phyloP scores from a whole-genome alignment of 2,329 filamentous ascomycete genomes.

The Calonectria hawksworthii region DNA sequence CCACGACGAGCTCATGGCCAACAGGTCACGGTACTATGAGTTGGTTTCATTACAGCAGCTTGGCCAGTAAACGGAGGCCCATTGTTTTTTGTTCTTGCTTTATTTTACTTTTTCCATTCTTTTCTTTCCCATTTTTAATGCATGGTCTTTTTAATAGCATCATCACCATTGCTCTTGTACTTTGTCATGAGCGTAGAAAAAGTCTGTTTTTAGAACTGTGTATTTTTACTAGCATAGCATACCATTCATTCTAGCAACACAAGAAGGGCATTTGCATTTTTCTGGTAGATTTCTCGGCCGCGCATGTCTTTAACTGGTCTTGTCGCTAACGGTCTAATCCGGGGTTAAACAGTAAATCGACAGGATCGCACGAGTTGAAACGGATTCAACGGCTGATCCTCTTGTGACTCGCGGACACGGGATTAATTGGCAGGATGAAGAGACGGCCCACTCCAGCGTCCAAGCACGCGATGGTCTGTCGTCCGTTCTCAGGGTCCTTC shows the following conservation, averaged over 20 bases:
- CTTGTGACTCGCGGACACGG: not conserved
- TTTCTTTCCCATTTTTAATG: not conserved
- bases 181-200: not conserved
- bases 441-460: not conserved
- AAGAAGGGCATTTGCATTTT: not conserved
- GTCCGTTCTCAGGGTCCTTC: not conserved
- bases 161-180: not conserved
- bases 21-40: conserved; percentile 3
- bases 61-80: not conserved
- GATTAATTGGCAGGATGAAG: not conserved
- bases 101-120: not conserved
- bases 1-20: conserved; percentile 8
- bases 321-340: not conserved
- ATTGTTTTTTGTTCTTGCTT: not conserved
- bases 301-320: not conserved
- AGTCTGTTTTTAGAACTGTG: not conserved
- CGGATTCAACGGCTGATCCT: not conserved
- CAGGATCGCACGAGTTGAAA: not conserved
- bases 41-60: conserved; percentile 12
- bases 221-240: not conserved
- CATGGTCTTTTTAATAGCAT: not conserved
- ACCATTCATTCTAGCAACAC: not conserved
- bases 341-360: not conserved
- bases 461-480: not conserved
- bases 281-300: not conserved